Evolutionary conservation across 1,284 basidiomycete genomes (phyloP).

Genomic region (Microbotryum lychnidis-dioicae): DNA sequence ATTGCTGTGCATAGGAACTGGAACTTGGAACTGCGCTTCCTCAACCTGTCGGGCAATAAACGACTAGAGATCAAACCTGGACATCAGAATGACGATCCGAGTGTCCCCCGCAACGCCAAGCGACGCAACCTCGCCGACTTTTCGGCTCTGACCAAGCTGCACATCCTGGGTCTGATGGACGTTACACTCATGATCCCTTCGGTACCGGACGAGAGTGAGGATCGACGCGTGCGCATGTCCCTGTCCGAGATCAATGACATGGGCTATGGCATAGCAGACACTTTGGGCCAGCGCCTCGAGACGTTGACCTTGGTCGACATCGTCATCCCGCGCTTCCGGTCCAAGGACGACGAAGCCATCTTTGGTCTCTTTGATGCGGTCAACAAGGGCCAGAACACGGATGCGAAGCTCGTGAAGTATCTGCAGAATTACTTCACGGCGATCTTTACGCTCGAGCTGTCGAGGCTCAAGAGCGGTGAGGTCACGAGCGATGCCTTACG

Average conservation of each 20-base stretch:
- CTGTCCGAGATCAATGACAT: slow-evolving; percentile 83
- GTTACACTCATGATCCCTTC: slow-evolving; percentile 79
- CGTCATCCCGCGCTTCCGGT: slow-evolving; percentile 80
- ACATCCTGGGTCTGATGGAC: slow-evolving; percentile 92
- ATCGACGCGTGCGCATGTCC: slow-evolving; percentile 86
- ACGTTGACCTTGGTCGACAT: slow-evolving; percentile 85
- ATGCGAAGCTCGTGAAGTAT: slow-evolving; percentile 53
- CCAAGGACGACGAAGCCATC: slow-evolving; percentile 69
- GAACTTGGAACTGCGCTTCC: slow-evolving; percentile 84
- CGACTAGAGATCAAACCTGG: slow-evolving; percentile 74
- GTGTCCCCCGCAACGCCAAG: slow-evolving; percentile 39
- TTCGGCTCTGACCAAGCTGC: slow-evolving; percentile 68
- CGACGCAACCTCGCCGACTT: slow-evolving; percentile 65
- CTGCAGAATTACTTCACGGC: slow-evolving; percentile 69
- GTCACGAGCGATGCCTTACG: slow-evolving; percentile 66
- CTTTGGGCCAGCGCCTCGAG: slow-evolving; percentile 64
- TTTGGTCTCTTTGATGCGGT: slow-evolving; percentile 85
- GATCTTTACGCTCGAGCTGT: slow-evolving; percentile 56
- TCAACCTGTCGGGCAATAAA: slow-evolving; percentile 80
- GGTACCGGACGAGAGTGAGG: slow-evolving; percentile 83
- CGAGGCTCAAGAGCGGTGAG: slow-evolving; percentile 45
- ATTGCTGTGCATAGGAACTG: slow-evolving; percentile 67
- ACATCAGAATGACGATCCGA: slow-evolving; percentile 37
- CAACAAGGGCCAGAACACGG: slow-evolving; percentile 47
- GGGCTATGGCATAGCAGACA: slow-evolving; percentile 95